These are phyloP conservation scores for Apiotrichum veenhuisii DNA, from an alignment of 1,284 basidiomycete species.

Conservation along the genomic window DNA sequence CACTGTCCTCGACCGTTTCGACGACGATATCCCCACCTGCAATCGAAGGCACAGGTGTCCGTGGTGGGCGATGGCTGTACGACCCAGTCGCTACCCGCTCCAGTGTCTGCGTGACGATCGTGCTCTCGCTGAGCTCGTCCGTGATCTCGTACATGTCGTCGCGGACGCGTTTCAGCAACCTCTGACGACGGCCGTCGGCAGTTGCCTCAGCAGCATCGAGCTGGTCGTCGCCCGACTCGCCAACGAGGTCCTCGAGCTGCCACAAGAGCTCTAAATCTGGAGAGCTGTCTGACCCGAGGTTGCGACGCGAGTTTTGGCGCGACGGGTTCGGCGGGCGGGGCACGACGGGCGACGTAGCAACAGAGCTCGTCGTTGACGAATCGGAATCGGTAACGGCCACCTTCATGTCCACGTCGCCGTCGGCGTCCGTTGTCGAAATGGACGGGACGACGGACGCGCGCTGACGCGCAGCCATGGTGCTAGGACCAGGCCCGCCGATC, in stretches of 20 bases:
- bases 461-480: neutral
- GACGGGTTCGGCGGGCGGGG: neutral
- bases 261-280: constrained; percentile 30
- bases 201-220: constrained; percentile 18
- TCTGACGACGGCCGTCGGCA: neutral
- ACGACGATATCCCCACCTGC: constrained; percentile 15
- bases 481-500: constrained; percentile 2
- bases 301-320: neutral
- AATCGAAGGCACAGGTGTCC: neutral
- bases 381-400: neutral
- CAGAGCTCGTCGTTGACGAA: neutral
- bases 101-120: constrained; percentile 30
- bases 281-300: neutral
- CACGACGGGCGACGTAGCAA: neutral
- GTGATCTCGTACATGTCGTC: constrained; percentile 50
- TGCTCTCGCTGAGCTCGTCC: constrained; percentile 48
- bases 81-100: constrained; percentile 14
- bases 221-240: constrained; percentile 33
- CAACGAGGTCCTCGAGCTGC: constrained; percentile 39
- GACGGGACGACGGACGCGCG: neutral
- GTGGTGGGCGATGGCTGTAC: constrained; percentile 1
- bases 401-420: constrained; percentile 16
- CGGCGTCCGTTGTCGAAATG: constrained; percentile 1
- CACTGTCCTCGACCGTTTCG: constrained; percentile 14
- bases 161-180: constrained; percentile 20